These are phyloP conservation scores for Sporisorium exsertum DNA, from an alignment of 1,284 basidiomycete species.

Conservation along the genomic window DNA sequence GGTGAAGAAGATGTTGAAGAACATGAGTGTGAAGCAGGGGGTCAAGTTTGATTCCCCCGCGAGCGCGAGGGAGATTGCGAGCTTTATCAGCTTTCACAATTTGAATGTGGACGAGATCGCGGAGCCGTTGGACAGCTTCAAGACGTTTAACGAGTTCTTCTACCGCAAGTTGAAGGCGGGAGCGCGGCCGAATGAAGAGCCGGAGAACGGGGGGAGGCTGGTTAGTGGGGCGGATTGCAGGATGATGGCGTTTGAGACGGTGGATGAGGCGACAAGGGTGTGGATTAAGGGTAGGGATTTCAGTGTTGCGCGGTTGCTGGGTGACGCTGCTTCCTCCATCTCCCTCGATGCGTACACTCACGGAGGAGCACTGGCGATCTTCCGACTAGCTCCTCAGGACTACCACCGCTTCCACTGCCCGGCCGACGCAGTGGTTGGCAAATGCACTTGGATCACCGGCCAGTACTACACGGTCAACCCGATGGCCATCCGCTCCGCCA, in stretches of 20 bases:
- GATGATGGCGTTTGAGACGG: slow-evolving; percentile 89
- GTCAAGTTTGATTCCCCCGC: slow-evolving; percentile 88
- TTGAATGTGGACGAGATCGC: slow-evolving; percentile 84
- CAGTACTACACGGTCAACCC: slow-evolving; percentile 74
- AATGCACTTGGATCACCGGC: slow-evolving; percentile 72
- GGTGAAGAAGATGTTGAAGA: slow-evolving; percentile 84
- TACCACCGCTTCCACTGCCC: slow-evolving; percentile 97
- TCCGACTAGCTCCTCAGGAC: slow-evolving; percentile 82
- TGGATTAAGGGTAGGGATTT: slow-evolving; percentile 99
- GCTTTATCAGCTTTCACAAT: slow-evolving; percentile 90
- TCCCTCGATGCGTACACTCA: slow-evolving; percentile 77
- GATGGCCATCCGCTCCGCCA: slow-evolving; percentile 79
- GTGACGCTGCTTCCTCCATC: slow-evolving; percentile 70
- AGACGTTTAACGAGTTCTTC: slow-evolving; percentile 89
- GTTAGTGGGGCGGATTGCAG: slow-evolving; percentile 93
- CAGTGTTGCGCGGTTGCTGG: slow-evolving; percentile 81
- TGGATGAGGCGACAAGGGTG: slow-evolving; percentile 83
- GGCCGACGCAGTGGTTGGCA: slow-evolving; percentile 78
- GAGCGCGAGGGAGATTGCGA: slow-evolving; percentile 83
- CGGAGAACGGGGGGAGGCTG: slow-evolving; percentile 79
- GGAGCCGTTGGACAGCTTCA: slow-evolving; percentile 85
- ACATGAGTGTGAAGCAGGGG: slow-evolving; percentile 92
- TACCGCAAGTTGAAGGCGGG: slow-evolving; percentile 88
- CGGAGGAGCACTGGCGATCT: slow-evolving; percentile 80
- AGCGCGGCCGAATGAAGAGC: slow-evolving; percentile 81